phyloP scores from a whole-genome alignment of 1,139 yeast species.

The Geotrichum carabidarum region DNA sequence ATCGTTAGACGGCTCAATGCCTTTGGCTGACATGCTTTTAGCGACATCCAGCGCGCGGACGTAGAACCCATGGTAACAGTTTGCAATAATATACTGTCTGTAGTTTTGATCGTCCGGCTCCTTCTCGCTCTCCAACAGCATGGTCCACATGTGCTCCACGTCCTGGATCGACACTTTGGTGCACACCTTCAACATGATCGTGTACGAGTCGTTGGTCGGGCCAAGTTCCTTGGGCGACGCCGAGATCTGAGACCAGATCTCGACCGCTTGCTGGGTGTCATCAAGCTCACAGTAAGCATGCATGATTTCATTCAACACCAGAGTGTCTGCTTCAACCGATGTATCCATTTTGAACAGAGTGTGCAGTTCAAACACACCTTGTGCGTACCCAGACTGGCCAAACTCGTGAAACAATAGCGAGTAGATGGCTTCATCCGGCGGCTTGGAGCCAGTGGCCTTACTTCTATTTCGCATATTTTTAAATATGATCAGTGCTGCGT shows the following conservation, averaged over 20 bases:
- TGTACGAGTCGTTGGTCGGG: constrained; percentile 62
- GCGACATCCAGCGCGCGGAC: constrained; percentile 55
- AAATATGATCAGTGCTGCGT: constrained; percentile 61
- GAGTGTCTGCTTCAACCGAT: constrained; percentile 53
- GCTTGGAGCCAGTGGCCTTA: constrained; percentile 56
- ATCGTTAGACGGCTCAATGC: constrained; percentile 47
- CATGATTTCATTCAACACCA: constrained; percentile 57
- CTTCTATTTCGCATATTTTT: constrained; percentile 55
- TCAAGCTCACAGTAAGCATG: constrained; percentile 63
- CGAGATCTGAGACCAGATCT: constrained; percentile 55
- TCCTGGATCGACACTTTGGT: constrained; percentile 56
- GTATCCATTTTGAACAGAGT: constrained; percentile 63
- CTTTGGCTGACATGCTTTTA: constrained; percentile 47
- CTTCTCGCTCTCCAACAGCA: constrained; percentile 48
- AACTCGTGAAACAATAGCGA: constrained; percentile 55
- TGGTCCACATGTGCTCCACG: constrained; percentile 61
- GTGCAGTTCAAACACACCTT: constrained; percentile 65
- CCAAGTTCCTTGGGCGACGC: constrained; percentile 48
- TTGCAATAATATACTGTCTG: constrained; percentile 64
- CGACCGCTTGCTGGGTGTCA: constrained; percentile 56
- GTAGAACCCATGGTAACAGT: constrained; percentile 63
- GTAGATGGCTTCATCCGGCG: constrained; percentile 64
- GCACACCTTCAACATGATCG: constrained; percentile 64
- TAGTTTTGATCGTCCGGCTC: constrained; percentile 53
- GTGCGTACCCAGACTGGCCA: constrained; percentile 55